Evolutionary conservation across 805 yeast genomes (phyloP).

Genomic region (Kodamaea kakaduensis): DNA sequence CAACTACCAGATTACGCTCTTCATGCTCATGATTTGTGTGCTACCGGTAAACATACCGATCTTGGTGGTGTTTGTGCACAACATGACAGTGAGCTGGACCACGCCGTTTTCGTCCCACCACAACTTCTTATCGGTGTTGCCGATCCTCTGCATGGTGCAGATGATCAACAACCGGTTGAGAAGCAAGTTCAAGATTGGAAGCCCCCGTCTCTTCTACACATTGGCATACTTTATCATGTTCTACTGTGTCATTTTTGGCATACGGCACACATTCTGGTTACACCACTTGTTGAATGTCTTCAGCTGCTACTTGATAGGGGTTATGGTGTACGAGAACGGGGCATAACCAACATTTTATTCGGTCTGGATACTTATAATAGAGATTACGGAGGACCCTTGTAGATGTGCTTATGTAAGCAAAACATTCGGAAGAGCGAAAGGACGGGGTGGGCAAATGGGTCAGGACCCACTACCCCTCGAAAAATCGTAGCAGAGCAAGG

Average conservation of each 20-base stretch:
- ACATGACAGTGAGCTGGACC: constrained; percentile 70
- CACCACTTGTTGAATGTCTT: constrained; percentile 71
- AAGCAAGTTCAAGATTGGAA: constrained; percentile 5
- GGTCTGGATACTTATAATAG: too few species aligned
- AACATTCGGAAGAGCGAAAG: too few species aligned
- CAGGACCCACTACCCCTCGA: too few species aligned
- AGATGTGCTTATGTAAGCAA: too few species aligned
- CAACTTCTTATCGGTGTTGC: constrained; percentile 71
- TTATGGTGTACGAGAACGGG: too few species aligned
- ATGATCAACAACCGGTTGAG: constrained; percentile 41
- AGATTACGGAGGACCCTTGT: too few species aligned
- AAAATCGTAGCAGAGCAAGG: too few species aligned
- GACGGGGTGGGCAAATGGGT: too few species aligned
- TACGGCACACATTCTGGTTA: constrained; percentile 79
- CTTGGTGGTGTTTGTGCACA: constrained; percentile 75
- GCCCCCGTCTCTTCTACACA: constrained; percentile 3
- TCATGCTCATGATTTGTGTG: constrained; percentile 71
- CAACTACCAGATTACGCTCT: constrained; percentile 60
- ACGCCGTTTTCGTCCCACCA: constrained; percentile 88
- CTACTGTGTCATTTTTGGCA: constrained; percentile 69
- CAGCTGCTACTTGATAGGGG: constrained; percentile 50
- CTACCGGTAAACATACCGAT: constrained; percentile 77
- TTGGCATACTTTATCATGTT: constrained; percentile 47
- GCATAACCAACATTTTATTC: too few species aligned
- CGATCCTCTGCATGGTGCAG: constrained; percentile 60